Percentiles rank a stretch among this genome's conserved stretches.
phyloP scores from a whole-genome alignment of 805 yeast species.

The Metschnikowia gruessii region DNA sequence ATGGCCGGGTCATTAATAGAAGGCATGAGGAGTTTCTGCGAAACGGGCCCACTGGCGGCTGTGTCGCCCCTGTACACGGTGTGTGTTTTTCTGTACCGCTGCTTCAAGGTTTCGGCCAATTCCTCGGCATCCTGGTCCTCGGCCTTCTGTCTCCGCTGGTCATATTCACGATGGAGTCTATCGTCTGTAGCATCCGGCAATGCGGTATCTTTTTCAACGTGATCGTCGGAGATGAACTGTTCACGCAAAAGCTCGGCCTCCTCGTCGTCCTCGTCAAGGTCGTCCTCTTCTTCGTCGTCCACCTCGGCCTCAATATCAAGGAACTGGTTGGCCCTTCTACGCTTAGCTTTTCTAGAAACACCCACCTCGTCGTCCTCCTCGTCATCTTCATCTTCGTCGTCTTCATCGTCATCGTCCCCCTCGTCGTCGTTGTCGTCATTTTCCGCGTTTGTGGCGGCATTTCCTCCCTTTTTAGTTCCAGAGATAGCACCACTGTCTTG shows the following conservation, averaged over 20 bases:
- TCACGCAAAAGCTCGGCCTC: conserved; percentile 83
- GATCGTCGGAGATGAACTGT: conserved; percentile 78
- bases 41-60: conserved; percentile 58
- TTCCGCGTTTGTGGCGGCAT: not conserved
- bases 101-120: conserved; percentile 87
- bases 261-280: conserved; percentile 86
- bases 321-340: conserved; percentile 70
- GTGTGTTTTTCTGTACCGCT: conserved; percentile 85
- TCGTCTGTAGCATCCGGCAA: conserved; percentile 42
- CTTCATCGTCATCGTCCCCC: conserved; percentile 47
- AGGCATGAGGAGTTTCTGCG: conserved; percentile 90
- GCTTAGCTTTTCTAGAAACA: conserved; percentile 44
- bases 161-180: conserved; percentile 86
- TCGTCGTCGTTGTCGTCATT: conserved; percentile 21
- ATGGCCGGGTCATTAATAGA: conserved; percentile 95
- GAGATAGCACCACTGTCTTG: conserved; percentile 6
- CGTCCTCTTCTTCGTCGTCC: conserved; percentile 93
- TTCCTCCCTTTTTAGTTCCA: conserved; percentile 10
- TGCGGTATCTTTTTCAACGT: conserved; percentile 51
- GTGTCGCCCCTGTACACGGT: conserved; percentile 85
- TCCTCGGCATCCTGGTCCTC: conserved; percentile 95
- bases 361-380: conserved; percentile 50
- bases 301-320: conserved; percentile 99
- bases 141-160: conserved; percentile 77
- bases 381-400: conserved; percentile 51